A percentile compares a stretch with the other conserved stretches of the same genome.
Evolutionary conservation across 106 monocot genomes (phyloP).

Genomic region (Phalaenopsis equestris): DNA sequence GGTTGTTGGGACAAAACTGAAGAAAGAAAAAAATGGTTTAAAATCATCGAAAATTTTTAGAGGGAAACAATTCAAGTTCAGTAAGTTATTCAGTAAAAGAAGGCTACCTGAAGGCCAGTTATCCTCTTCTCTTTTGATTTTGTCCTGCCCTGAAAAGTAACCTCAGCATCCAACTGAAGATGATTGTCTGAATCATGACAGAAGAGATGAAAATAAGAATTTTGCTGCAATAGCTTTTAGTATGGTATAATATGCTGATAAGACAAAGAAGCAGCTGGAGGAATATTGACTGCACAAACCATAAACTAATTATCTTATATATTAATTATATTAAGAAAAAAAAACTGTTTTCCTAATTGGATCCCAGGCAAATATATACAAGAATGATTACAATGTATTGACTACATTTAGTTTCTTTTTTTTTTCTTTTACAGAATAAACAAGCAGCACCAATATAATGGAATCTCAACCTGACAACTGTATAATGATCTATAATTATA

Average conservation of each 20-base stretch:
- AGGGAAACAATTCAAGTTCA: not conserved
- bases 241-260: not conserved
- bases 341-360: not conserved
- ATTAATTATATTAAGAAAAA: no score
- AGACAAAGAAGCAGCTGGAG: no score
- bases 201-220: not conserved
- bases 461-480: not conserved
- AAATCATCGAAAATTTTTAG: not conserved
- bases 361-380: not conserved
- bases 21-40: not conserved
- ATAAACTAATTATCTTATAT: no score
- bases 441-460: not conserved
- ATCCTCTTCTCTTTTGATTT: conserved; percentile 64
- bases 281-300: no score
- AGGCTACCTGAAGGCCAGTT: conserved; percentile 75
- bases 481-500: not conserved
- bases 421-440: not conserved
- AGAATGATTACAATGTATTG: not conserved
- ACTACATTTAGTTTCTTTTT: no score
- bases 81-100: not conserved
- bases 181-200: conserved; percentile 40
- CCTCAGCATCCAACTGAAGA: conserved; percentile 37
- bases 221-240: not conserved
- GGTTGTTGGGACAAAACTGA: conserved; percentile 60
- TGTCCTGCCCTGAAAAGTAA: conserved; percentile 55